phyloP scores from a whole-genome alignment of 2,329 filamentous ascomycete genomes.

The Golovinomyces cichoracearum region DNA sequence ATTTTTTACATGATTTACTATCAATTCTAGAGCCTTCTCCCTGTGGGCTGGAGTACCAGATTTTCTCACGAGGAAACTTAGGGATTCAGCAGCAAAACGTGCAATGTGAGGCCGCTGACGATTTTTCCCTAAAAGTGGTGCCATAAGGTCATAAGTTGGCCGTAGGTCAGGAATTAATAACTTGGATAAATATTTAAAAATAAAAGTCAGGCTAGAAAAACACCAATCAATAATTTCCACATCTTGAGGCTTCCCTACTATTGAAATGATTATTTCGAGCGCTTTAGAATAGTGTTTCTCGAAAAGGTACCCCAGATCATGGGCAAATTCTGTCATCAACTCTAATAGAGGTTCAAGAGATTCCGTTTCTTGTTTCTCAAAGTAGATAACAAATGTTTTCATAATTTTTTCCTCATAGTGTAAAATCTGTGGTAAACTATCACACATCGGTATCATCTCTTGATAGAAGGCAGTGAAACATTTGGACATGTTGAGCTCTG shows the following conservation, averaged over 20 bases:
- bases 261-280: conserved; percentile 46
- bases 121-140: conserved; percentile 58
- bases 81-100: conserved; percentile 75
- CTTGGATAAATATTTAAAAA: conserved; percentile 90
- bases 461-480: conserved; percentile 54
- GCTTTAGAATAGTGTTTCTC: conserved; percentile 64
- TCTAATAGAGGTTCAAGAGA: conserved; percentile 67
- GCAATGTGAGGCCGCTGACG: conserved; percentile 67
- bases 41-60: conserved; percentile 53
- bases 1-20: conserved; percentile 45
- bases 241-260: conserved; percentile 53
- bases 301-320: conserved; percentile 66
- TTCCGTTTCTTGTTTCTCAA: conserved; percentile 50
- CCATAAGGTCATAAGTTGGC: conserved; percentile 61
- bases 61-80: conserved; percentile 84
- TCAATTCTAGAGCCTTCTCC: conserved; percentile 40
- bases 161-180: conserved; percentile 64
- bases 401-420: conserved; percentile 76
- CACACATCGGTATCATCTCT: conserved; percentile 50
- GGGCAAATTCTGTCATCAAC: conserved; percentile 79
- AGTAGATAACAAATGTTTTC: conserved; percentile 46
- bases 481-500: conserved; percentile 69
- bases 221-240: conserved; percentile 93
- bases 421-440: conserved; percentile 75
- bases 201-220: conserved; percentile 75